These are phyloP conservation scores for Haplosporangium sp. DNA, from an alignment of 371 early-diverging fungal genomes.

Conservation along the genomic window DNA sequence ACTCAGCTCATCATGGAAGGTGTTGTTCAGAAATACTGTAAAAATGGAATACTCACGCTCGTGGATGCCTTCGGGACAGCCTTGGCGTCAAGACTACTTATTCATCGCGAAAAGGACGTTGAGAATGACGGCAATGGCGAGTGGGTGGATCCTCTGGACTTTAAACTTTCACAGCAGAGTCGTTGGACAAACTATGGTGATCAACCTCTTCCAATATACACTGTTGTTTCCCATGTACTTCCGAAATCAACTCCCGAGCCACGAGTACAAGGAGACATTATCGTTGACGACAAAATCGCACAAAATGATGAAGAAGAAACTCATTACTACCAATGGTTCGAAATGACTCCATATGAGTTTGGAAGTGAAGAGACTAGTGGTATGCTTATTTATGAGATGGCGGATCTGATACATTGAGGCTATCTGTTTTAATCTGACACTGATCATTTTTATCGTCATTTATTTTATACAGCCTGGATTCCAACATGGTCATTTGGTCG, in stretches of 20 bases:
- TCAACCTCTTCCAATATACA: slow-evolving; percentile 82
- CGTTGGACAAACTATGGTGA: slow-evolving; percentile 71
- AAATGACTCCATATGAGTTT: slow-evolving; percentile 82
- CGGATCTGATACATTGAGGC: background rate
- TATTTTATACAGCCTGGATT: slow-evolving; percentile 65
- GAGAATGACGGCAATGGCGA: slow-evolving; percentile 48
- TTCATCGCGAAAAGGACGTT: slow-evolving; percentile 46
- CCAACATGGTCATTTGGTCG: slow-evolving; percentile 84
- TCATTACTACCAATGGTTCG: slow-evolving; percentile 81
- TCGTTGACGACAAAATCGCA: slow-evolving; percentile 41
- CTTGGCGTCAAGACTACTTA: slow-evolving; percentile 68
- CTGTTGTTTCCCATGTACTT: slow-evolving; percentile 74
- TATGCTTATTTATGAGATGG: slow-evolving; percentile 24
- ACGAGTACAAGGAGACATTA: slow-evolving; percentile 14
- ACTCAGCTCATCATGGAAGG: slow-evolving; percentile 65
- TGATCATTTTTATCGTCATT: no score
- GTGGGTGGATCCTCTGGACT: slow-evolving; percentile 47
- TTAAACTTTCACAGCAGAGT: slow-evolving; percentile 62
- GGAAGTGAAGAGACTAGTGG: slow-evolving; percentile 80
- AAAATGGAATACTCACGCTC: slow-evolving; percentile 65
- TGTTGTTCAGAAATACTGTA: slow-evolving; percentile 62
- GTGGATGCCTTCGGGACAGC: slow-evolving; percentile 80
- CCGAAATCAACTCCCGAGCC: slow-evolving; percentile 17
- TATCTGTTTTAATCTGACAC: no score
- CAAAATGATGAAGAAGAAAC: slow-evolving; percentile 39